Conservation (phyloP, 1,284 basidiomycete species). For the Apiotrichum siamense region DNA sequence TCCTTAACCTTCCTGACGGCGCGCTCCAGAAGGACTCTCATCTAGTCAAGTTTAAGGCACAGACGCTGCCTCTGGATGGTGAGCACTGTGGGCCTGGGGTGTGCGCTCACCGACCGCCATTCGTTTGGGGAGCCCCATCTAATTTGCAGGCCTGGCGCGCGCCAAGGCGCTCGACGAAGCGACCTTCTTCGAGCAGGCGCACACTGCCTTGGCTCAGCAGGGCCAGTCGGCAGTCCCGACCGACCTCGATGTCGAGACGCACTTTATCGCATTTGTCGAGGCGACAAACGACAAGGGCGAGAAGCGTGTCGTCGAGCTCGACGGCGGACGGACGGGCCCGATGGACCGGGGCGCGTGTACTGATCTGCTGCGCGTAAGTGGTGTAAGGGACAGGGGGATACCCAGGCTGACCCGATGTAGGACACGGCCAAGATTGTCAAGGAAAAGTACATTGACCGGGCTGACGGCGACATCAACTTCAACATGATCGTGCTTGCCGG, state of each 20-base stretch:
- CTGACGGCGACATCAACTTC: conserved; percentile 44
- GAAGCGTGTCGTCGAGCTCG: conserved; percentile 67
- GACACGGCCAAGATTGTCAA: conserved; percentile 64
- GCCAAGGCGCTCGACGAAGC: conserved; percentile 68
- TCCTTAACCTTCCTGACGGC: conserved; percentile 39
- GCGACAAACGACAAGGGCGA: conserved; percentile 48
- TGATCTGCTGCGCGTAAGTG: conserved; percentile 57
- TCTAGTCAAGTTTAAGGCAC: conserved; percentile 38
- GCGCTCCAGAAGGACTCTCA: conserved; percentile 26
- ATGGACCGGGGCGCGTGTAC: conserved; percentile 64
- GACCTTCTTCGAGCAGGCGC: conserved; percentile 66
- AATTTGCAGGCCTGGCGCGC: conserved; percentile 53
- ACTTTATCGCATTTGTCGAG: conserved; percentile 77
- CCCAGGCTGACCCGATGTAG: conserved; percentile 43
- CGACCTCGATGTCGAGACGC: conserved; percentile 60
- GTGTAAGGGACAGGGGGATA: background rate
- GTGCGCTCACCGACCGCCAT: background rate
- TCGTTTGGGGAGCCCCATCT: background rate
- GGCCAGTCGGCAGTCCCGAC: conserved; percentile 60
- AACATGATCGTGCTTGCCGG: conserved; percentile 47
- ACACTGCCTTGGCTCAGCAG: conserved; percentile 59
- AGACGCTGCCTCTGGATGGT: conserved; percentile 30
- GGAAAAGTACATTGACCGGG: conserved; percentile 56
- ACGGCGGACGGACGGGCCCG: conserved; percentile 65
- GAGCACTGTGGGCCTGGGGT: conserved; percentile 5